Conservation (phyloP, 2,329 filamentous ascomycete species). For the Diaporthe sp. region DNA sequence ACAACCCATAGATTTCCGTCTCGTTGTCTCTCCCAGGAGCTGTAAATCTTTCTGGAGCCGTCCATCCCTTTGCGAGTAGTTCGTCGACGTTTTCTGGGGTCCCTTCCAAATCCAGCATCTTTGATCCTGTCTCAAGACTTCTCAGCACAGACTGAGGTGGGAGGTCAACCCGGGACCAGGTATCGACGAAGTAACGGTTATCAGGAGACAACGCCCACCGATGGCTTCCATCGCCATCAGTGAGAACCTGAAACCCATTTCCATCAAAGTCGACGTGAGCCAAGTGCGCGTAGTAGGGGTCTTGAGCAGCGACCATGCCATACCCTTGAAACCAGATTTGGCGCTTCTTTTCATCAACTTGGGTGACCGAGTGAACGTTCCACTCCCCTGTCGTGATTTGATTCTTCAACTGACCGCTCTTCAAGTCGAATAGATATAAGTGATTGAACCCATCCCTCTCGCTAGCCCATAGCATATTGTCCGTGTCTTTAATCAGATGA, state of each 20-base stretch:
- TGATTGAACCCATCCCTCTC: conserved; percentile 4
- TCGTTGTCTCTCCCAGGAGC: neutral
- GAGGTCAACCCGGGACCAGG: neutral
- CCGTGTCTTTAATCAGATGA: neutral
- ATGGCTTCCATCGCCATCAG: neutral
- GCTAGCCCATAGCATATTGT: neutral
- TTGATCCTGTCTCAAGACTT: neutral
- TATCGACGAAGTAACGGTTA: neutral
- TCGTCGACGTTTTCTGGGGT: neutral
- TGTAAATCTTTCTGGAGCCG: neutral
- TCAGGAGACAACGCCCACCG: neutral
- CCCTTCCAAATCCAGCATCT: neutral
- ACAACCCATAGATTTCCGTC: neutral
- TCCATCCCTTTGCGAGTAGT: neutral
- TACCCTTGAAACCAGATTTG: neutral
- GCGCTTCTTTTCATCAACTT: neutral
- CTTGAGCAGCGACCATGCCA: neutral
- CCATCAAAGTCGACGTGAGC: neutral
- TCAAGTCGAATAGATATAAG: neutral
- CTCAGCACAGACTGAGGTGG: neutral
- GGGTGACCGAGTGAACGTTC: neutral
- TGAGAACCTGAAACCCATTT: neutral
- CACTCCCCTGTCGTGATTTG: neutral
- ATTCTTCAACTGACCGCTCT: neutral
- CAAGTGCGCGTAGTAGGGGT: conserved; percentile 4